A percentile compares a stretch with the other conserved stretches of the same genome.
Evolutionary conservation across 2,329 filamentous ascomycete genomes (phyloP).

Genomic region (Didymella pomorum): DNA sequence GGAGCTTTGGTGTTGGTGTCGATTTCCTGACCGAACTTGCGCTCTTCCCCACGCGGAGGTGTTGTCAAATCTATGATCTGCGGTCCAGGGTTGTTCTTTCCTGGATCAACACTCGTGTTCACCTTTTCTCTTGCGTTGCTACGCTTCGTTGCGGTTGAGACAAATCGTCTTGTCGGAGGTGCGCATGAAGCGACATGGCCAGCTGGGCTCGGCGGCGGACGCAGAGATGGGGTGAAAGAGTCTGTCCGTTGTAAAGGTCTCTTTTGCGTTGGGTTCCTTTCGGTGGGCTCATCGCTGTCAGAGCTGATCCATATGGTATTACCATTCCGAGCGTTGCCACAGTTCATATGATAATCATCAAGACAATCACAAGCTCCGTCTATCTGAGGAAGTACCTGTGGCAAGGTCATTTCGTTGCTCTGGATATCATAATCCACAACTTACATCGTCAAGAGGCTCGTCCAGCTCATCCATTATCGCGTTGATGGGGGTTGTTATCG

Average conservation of each 20-base stretch:
- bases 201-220: neutral
- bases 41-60: neutral
- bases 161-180: no score
- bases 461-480: neutral
- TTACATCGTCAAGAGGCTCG: neutral
- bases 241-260: neutral
- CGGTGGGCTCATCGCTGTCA: neutral
- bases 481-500: neutral
- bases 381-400: neutral
- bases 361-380: constrained; percentile 5
- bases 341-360: neutral
- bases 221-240: neutral
- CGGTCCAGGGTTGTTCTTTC: neutral
- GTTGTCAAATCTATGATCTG: neutral
- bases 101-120: neutral
- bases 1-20: constrained; percentile 2
- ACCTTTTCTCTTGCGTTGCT: neutral
- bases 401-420: neutral
- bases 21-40: constrained; percentile 11
- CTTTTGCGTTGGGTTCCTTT: neutral
- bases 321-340: neutral
- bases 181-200: neutral
- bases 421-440: neutral
- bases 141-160: neutral
- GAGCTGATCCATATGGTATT: neutral